Conservation (phyloP, 1,284 basidiomycete species). For the Ceratobasidium sp. region DNA sequence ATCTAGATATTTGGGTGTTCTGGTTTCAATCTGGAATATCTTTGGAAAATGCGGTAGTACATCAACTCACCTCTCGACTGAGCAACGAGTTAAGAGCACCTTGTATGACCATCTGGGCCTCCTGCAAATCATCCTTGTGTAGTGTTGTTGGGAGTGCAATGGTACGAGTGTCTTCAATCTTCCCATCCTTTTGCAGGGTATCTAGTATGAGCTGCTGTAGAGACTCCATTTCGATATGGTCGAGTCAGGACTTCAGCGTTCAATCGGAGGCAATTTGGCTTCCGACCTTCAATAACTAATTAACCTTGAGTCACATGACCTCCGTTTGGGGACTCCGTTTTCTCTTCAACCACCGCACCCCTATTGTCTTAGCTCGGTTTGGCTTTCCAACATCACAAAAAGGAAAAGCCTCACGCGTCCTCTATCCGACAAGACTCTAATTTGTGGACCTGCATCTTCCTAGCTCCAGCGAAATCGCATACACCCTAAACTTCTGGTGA, state of each 20-base stretch:
- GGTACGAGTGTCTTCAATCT: conserved; percentile 78
- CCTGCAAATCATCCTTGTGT: conserved; percentile 67
- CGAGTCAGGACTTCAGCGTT: conserved; percentile 22
- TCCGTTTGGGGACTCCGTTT: too few relatives aligned
- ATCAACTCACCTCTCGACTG: conserved; percentile 78
- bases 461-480: too few relatives aligned
- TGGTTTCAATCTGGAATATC: background rate
- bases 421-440: too few relatives aligned
- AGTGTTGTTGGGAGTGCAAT: conserved; percentile 75
- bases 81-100: conserved; percentile 88
- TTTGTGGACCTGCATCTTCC: too few relatives aligned
- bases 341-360: too few relatives aligned
- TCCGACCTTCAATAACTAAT: conserved; percentile 4
- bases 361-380: too few relatives aligned
- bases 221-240: conserved; percentile 36
- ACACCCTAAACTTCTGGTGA: too few relatives aligned
- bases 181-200: conserved; percentile 67
- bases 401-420: too few relatives aligned
- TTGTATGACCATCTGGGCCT: conserved; percentile 82
- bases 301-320: conserved; percentile 26
- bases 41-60: conserved; percentile 46
- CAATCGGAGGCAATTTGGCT: conserved; percentile 26
- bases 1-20: conserved; percentile 65
- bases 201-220: conserved; percentile 84
- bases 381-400: too few relatives aligned